Evolutionary conservation across 306 rosid genomes (phyloP).

Genomic region (Clitoria ternatea): DNA sequence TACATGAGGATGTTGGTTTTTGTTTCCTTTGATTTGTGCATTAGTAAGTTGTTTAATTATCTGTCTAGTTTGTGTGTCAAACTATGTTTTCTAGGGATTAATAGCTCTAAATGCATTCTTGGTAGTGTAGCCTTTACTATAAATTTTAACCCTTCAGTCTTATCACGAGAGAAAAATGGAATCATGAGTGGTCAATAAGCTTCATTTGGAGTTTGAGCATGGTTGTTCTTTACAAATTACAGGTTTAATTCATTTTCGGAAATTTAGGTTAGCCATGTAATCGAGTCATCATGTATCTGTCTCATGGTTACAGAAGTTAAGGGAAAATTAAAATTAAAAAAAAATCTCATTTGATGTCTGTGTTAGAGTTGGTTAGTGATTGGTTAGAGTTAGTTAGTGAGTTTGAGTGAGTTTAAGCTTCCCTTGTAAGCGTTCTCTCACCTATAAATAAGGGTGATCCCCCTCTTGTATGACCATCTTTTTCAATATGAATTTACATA

Average conservation of each 20-base stretch:
- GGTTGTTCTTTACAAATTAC: neutral
- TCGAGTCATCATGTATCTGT: neutral
- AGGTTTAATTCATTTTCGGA: neutral
- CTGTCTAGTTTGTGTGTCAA: neutral
- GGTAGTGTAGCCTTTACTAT: neutral
- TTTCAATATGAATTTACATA: too few species aligned
- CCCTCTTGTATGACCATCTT: too few species aligned
- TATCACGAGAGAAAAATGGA: neutral
- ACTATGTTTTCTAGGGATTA: neutral
- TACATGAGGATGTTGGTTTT: neutral
- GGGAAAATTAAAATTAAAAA: neutral
- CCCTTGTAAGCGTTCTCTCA: too few species aligned
- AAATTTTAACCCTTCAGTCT: neutral
- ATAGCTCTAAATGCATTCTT: neutral
- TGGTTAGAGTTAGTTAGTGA: too few species aligned
- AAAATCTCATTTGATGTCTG: neutral
- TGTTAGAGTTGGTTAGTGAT: too few species aligned
- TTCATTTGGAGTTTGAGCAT: neutral
- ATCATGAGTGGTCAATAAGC: neutral
- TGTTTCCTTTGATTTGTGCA: neutral
- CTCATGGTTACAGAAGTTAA: neutral
- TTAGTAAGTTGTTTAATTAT: neutral
- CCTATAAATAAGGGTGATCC: too few species aligned
- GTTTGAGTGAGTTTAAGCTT: too few species aligned
- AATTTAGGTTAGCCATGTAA: neutral